Conservation (phyloP, 306 rosid genomes). For the Rosa rugosa region DNA sequence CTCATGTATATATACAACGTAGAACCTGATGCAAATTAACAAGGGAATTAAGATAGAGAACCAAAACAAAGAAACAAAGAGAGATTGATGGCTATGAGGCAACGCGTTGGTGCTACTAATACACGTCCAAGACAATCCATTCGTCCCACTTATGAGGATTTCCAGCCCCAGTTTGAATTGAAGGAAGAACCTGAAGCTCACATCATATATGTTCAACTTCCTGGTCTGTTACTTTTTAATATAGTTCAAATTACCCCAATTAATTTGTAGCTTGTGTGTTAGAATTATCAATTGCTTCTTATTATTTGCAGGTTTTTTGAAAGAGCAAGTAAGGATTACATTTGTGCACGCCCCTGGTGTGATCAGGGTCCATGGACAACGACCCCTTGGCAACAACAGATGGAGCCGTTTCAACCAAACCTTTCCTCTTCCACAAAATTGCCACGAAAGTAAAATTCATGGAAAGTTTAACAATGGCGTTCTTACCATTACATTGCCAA, state of each 20-base stretch:
- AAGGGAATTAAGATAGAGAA: neutral
- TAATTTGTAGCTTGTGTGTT: neutral
- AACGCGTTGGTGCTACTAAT: constrained; percentile 18
- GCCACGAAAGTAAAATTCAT: constrained; percentile 28
- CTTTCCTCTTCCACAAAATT: constrained; percentile 37
- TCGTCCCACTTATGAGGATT: constrained; percentile 34
- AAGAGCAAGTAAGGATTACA: constrained; percentile 37
- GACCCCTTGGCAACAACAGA: constrained; percentile 34
- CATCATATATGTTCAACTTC: constrained; percentile 36
- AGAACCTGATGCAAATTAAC: neutral
- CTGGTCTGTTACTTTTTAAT: constrained; percentile 35
- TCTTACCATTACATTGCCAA: constrained; percentile 53
- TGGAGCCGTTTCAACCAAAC: constrained; percentile 43
- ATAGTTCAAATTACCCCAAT: neutral
- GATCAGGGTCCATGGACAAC: constrained; percentile 48
- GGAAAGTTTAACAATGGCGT: constrained; percentile 34
- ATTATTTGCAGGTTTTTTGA: constrained; percentile 42
- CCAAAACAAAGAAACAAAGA: neutral
- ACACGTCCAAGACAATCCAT: constrained; percentile 20
- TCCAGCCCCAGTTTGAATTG: constrained; percentile 41
- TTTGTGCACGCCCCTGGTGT: neutral
- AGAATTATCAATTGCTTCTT: neutral
- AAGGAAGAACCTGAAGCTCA: constrained; percentile 39
- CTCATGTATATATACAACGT: neutral
- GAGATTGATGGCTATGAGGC: constrained; percentile 37